Evolutionary conservation across 495 filamentous ascomycete genomes (phyloP).

Genomic region (Penicillium subrubescens): DNA sequence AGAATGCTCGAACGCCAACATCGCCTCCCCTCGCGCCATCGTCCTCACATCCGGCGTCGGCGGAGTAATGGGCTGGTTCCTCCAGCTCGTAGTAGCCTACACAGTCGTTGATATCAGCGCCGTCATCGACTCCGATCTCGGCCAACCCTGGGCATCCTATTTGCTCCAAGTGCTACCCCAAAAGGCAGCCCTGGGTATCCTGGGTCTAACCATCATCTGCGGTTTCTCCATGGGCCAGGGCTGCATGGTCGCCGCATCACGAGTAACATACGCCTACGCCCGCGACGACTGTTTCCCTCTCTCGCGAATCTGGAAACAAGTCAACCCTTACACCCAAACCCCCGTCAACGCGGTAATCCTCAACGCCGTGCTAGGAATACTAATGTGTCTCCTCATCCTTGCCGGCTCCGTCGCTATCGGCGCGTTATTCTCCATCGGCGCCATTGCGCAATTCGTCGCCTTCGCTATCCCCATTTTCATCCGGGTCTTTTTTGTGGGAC

Average conservation of each 20-base stretch:
- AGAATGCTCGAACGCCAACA: constrained; percentile 75
- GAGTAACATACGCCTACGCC: constrained; percentile 80
- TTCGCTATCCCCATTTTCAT: constrained; percentile 78
- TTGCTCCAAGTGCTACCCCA: constrained; percentile 69
- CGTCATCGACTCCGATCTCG: constrained; percentile 64
- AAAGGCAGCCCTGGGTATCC: constrained; percentile 65
- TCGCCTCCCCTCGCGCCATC: constrained; percentile 77
- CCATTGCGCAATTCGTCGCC: constrained; percentile 72
- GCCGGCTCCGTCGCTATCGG: constrained; percentile 67
- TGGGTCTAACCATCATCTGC: constrained; percentile 72
- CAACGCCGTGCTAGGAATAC: constrained; percentile 64
- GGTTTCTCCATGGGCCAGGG: constrained; percentile 83
- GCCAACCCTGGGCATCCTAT: constrained; percentile 78
- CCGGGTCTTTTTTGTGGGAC: constrained; percentile 70
- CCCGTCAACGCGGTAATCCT: constrained; percentile 81
- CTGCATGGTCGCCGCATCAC: constrained; percentile 78
- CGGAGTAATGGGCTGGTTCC: constrained; percentile 71
- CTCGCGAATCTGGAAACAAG: constrained; percentile 65
- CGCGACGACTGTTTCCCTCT: constrained; percentile 75
- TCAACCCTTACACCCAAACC: constrained; percentile 66
- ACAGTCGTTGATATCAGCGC: constrained; percentile 68
- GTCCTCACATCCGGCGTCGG: constrained; percentile 69
- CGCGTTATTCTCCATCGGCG: constrained; percentile 76
- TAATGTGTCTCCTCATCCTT: constrained; percentile 69
- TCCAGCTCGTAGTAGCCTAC: constrained; percentile 80